Conservation (phyloP, 2,329 filamentous ascomycete genomes). For the Exophiala oligosperma region DNA sequence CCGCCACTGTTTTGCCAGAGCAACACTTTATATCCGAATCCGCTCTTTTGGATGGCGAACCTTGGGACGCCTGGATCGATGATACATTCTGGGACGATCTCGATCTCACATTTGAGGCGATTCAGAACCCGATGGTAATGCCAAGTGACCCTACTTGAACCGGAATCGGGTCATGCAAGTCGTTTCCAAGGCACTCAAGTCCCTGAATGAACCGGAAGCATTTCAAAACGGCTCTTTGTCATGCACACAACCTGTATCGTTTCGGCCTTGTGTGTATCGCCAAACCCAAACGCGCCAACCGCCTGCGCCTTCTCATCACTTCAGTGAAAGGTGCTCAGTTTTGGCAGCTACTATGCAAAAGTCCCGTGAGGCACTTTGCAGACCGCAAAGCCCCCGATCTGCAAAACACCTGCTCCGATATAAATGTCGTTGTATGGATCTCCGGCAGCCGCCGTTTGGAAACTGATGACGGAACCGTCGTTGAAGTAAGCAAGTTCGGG, state of each 20-base stretch:
- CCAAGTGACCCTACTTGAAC: not conserved
- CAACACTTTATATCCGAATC: not conserved
- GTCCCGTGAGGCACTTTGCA: constrained; percentile 12
- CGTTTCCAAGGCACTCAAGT: too few species aligned
- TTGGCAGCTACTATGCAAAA: constrained; percentile 5
- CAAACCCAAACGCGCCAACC: too few species aligned
- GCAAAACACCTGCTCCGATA: constrained; percentile 14
- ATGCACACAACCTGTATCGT: too few species aligned
- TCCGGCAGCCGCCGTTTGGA: constrained; percentile 19
- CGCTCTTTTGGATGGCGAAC: not conserved
- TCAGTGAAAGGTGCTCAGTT: too few species aligned
- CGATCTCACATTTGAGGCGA: not conserved
- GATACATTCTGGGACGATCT: not conserved
- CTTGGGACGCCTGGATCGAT: not conserved
- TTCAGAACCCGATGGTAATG: not conserved
- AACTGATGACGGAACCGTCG: constrained; percentile 20
- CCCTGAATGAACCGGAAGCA: too few species aligned
- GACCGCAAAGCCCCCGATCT: constrained; percentile 18
- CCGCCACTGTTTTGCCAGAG: not conserved
- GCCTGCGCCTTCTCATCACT: too few species aligned
- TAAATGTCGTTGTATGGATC: constrained; percentile 16
- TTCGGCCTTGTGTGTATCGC: not conserved
- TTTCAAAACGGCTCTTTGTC: too few species aligned
- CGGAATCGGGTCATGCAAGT: not conserved
- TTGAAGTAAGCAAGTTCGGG: constrained; percentile 21